Evolutionary conservation across 2,329 filamentous ascomycete genomes (phyloP).

Genomic region (Amauroascus verrucosus): DNA sequence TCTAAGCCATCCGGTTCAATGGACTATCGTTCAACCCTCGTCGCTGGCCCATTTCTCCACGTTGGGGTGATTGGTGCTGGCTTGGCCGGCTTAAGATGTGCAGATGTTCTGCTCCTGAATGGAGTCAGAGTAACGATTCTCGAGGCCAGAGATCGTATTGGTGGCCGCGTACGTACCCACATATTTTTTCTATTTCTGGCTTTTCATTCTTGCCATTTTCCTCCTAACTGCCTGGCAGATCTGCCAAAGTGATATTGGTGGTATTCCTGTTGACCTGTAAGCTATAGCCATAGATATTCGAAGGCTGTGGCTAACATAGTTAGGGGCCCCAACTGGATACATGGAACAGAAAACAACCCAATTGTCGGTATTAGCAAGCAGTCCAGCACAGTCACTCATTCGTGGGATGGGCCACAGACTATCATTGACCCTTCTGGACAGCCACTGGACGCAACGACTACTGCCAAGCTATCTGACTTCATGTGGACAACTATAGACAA

Average conservation of each 20-base stretch:
- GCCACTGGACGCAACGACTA: constrained; percentile 27
- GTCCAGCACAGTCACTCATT: constrained; percentile 42
- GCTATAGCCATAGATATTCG: constrained; percentile 19
- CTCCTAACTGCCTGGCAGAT: constrained; percentile 34
- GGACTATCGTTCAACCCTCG: constrained; percentile 4
- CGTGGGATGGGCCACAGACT: constrained; percentile 43
- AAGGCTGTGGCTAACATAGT: neutral
- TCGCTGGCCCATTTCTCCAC: constrained; percentile 31
- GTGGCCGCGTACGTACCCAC: constrained; percentile 43
- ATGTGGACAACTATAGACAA: constrained; percentile 51
- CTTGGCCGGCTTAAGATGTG: constrained; percentile 49
- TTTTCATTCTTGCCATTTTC: constrained; percentile 17
- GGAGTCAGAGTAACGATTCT: constrained; percentile 50
- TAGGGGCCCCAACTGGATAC: constrained; percentile 56
- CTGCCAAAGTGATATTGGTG: constrained; percentile 39
- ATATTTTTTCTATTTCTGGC: neutral
- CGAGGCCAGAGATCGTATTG: constrained; percentile 49
- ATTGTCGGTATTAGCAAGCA: constrained; percentile 47
- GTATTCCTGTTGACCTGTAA: constrained; percentile 49
- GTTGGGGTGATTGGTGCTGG: constrained; percentile 53
- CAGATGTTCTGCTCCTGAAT: constrained; percentile 47
- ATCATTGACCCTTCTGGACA: constrained; percentile 41
- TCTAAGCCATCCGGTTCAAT: neutral
- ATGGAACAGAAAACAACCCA: constrained; percentile 51
- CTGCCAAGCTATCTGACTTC: constrained; percentile 31